These are phyloP conservation scores for Pythium angustatum DNA, from an alignment of 352 stramenopile species.

Conservation along the genomic window DNA sequence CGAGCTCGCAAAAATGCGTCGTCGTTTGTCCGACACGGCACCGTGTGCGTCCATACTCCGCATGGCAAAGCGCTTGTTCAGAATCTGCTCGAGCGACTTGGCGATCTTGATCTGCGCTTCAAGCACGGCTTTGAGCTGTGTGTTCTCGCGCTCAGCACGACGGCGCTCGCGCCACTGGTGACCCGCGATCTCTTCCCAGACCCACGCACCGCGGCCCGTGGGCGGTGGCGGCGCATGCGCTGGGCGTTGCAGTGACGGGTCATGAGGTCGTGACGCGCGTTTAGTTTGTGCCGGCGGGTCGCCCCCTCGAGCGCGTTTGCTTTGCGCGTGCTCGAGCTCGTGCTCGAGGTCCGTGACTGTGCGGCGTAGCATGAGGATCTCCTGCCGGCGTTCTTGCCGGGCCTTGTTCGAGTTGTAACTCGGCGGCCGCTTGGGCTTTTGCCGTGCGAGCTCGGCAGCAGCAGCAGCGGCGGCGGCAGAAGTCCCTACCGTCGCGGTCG, in stretches of 20 bases:
- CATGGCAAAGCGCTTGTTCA: constrained; percentile 40
- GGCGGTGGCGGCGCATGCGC: background rate
- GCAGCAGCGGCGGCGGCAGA: too few relatives aligned
- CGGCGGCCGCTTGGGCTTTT: constrained; percentile 26
- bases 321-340: too few relatives aligned
- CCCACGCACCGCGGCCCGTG: constrained; percentile 6
- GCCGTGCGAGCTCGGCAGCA: too few relatives aligned
- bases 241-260: too few relatives aligned
- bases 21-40: too few relatives aligned
- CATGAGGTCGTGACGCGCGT: background rate
- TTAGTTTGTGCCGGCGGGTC: constrained; percentile 17
- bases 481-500: too few relatives aligned
- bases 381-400: constrained; percentile 27
- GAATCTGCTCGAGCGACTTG: constrained; percentile 41
- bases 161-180: constrained; percentile 27
- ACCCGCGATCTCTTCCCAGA: constrained; percentile 31
- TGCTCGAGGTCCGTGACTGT: constrained; percentile 30
- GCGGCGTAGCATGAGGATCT: constrained; percentile 28
- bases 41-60: too few relatives aligned
- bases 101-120: constrained; percentile 52
- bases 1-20: constrained; percentile 26
- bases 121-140: constrained; percentile 48
- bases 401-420: constrained; percentile 35
- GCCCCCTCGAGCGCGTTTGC: too few relatives aligned
- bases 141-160: constrained; percentile 40